Evolutionary conservation across 2,329 filamentous ascomycete genomes (phyloP).

Genomic region (Alternaria brassicae): DNA sequence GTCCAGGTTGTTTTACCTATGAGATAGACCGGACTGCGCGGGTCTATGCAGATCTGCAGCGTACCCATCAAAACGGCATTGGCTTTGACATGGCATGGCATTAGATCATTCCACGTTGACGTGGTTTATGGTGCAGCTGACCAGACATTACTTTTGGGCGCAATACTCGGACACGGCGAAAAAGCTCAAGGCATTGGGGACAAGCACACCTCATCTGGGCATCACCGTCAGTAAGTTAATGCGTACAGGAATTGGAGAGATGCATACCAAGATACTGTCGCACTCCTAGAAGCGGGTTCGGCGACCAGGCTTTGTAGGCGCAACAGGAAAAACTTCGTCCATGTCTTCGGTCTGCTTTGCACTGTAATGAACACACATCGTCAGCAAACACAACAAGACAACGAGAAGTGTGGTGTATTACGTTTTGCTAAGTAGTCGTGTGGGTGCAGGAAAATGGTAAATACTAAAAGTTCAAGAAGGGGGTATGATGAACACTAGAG

Average conservation of each 20-base stretch:
- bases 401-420: conserved; percentile 37
- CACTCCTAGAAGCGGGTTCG: conserved; percentile 25
- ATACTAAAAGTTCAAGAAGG: conserved; percentile 19
- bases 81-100: neutral
- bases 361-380: conserved; percentile 14
- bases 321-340: conserved; percentile 3
- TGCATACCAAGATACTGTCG: conserved; percentile 12
- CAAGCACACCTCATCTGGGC: conserved; percentile 13
- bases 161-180: neutral
- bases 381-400: conserved; percentile 17
- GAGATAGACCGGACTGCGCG: neutral
- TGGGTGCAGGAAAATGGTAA: conserved; percentile 28
- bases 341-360: conserved; percentile 19
- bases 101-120: neutral
- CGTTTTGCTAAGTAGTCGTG: conserved; percentile 36
- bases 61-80: neutral
- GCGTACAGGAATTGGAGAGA: neutral
- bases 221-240: conserved; percentile 3
- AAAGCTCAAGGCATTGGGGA: conserved; percentile 3
- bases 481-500: conserved; percentile 10
- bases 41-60: neutral
- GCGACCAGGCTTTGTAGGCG: conserved; percentile 18
- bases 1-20: conserved; percentile 9
- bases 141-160: conserved; percentile 12
- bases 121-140: neutral